Evolutionary conservation across 495 filamentous ascomycete genomes (phyloP).

Genomic region (Parmelia sp.): DNA sequence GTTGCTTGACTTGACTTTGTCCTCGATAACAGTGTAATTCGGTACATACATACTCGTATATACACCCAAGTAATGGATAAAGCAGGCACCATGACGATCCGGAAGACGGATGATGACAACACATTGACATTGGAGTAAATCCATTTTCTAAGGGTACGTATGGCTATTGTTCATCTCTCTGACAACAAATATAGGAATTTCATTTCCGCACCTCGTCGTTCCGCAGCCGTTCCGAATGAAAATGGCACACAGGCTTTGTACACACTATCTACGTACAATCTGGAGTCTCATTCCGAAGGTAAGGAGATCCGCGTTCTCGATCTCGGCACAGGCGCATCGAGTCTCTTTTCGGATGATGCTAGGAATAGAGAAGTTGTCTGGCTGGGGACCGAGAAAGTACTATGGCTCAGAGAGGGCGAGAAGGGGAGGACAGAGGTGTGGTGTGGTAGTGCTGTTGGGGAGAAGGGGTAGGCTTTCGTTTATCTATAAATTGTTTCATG

Average conservation of each 20-base stretch:
- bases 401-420: not conserved
- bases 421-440: not conserved
- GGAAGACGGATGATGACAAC: not conserved
- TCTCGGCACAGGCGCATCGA: not conserved
- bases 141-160: not conserved
- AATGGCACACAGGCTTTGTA: not conserved
- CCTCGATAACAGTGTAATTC: no score
- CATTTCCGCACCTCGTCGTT: not conserved
- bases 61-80: no score
- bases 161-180: not conserved
- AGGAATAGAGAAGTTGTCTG: not conserved
- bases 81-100: not conserved
- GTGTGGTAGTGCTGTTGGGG: not conserved
- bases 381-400: not conserved
- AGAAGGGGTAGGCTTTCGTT: not conserved
- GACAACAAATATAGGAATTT: not conserved
- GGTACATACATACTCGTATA: no score
- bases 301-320: not conserved
- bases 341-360: not conserved
- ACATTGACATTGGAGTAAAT: not conserved
- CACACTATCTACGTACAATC: not conserved
- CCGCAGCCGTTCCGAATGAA: not conserved
- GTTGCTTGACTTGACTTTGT: no score
- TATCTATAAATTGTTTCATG: not conserved
- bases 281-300: not conserved